Base-by-base conservation (phyloP, 2,329 filamentous ascomycete species). In the Fusarium anthophilum region DNA sequence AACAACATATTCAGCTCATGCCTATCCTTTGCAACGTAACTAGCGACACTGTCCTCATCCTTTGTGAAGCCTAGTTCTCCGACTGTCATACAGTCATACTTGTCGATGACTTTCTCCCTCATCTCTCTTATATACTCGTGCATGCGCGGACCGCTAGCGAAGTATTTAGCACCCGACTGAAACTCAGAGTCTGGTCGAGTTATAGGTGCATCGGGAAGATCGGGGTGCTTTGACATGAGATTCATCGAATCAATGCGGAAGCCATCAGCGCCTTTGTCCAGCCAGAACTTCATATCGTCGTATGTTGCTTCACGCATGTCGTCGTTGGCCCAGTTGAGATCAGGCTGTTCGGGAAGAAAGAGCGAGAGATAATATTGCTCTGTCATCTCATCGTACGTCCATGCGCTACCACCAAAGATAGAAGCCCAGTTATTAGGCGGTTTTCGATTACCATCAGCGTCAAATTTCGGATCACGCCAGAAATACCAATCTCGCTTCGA, bases 241-340 rank as follows among this genome's bases (percentile, higher is more conserved):
- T 93, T 93, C 80, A 93, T 91, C 5, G 91, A 90, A 77, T 93
- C 91, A 81, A 93, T 89, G 17, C 91, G 87, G 81, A 93, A 93
- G 5, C 91, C 91, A 57, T 91, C 88, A 0, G 91, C 90, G 10
- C 92, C 93, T 32, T 88, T 88, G 58, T 93, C 85, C 3, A 95
- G 86, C 93, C 93, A 96, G 80, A 94, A 95, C 24, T 87, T 87
- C 87, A 94, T 92, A 12, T 91, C 87, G 30, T 87, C 85, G 78
- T 94, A 92, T 8, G 94, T 90, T 3, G 92, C 93, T 39, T 88
- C 82, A 15, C 92, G 87, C 5, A 92, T 89, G 4, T 88, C 89
- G 0, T 87, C 85, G 60, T 91, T 92, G 74, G 94, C 92, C 93
- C 93, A 95, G 81, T 95, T 95, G 8, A 96, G 85, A 74, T 95